A percentile compares a stretch with the other conserved stretches of the same genome.
Conservation (phyloP, 2,329 filamentous ascomycete genomes). For the Metarhizium rileyi region DNA sequence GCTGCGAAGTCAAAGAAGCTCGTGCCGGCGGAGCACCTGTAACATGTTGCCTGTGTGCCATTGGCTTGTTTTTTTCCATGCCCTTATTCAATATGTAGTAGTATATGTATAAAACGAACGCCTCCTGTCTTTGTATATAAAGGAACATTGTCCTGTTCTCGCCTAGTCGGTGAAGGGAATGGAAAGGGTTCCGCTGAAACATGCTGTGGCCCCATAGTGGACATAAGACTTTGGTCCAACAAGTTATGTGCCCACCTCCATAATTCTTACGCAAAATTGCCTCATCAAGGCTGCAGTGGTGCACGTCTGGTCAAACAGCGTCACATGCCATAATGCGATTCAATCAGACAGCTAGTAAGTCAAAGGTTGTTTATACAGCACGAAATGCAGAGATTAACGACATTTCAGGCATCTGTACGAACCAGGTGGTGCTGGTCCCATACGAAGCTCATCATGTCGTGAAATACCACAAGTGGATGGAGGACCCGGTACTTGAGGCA, state of each 20-base stretch:
- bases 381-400: not conserved
- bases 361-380: too few relatives aligned
- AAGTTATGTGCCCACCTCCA: not conserved
- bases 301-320: not conserved
- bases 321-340: slow-evolving; percentile 28
- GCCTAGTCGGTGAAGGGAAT: too few relatives aligned
- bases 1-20: slow-evolving; percentile 3
- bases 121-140: too few relatives aligned
- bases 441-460: slow-evolving; percentile 75
- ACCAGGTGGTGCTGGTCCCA: slow-evolving; percentile 65
- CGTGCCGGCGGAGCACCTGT: not conserved
- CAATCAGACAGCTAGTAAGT: slow-evolving; percentile 34
- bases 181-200: not conserved
- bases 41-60: too few relatives aligned
- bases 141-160: too few relatives aligned
- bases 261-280: not conserved
- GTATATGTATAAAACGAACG: not conserved
- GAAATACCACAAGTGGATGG: slow-evolving; percentile 86
- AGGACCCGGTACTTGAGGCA: slow-evolving; percentile 49
- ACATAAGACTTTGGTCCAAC: not conserved
- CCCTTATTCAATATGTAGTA: too few relatives aligned
- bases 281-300: not conserved
- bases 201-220: not conserved
- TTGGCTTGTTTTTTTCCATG: too few relatives aligned
- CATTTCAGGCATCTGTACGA: slow-evolving; percentile 54